Conservation (phyloP, 2,329 filamentous ascomycete species). For the Penicillium psychrosexuale region DNA sequence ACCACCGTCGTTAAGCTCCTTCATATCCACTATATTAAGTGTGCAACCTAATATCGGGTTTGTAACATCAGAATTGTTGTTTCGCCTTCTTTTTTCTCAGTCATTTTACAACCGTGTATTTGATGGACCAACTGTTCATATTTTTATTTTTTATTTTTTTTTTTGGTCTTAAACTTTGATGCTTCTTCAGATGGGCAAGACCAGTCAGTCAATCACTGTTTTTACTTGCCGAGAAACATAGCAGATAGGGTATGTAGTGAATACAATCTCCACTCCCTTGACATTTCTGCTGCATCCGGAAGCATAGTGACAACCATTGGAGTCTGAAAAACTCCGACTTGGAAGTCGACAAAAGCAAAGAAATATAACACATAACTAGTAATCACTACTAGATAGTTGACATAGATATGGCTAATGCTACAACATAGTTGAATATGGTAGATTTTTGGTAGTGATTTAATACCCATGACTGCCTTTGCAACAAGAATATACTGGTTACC, state of each 20-base stretch:
- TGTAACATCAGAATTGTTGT: background rate
- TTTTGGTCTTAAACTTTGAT: background rate
- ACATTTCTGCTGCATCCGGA: background rate
- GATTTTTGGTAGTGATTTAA: background rate
- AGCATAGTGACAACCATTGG: background rate
- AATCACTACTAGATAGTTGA: background rate
- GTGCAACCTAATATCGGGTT: background rate
- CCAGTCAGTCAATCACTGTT: background rate
- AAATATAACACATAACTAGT: background rate
- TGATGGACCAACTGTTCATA: slow-evolving; percentile 8
- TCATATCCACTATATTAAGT: background rate
- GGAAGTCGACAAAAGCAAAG: background rate
- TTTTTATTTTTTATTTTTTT: background rate
- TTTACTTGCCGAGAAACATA: background rate
- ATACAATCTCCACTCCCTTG: slow-evolving; percentile 20
- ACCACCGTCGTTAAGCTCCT: slow-evolving; percentile 37
- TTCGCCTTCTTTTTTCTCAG: background rate
- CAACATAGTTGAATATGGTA: background rate
- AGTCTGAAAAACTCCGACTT: too few relatives aligned
- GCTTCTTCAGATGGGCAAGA: slow-evolving; percentile 1
- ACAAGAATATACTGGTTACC: background rate
- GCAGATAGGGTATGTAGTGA: slow-evolving; percentile 7
- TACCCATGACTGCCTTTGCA: background rate
- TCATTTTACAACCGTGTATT: slow-evolving; percentile 11
- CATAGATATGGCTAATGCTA: too few relatives aligned